phyloP scores from a whole-genome alignment of 163 green algal species.

The Botryococcus braunii region DNA sequence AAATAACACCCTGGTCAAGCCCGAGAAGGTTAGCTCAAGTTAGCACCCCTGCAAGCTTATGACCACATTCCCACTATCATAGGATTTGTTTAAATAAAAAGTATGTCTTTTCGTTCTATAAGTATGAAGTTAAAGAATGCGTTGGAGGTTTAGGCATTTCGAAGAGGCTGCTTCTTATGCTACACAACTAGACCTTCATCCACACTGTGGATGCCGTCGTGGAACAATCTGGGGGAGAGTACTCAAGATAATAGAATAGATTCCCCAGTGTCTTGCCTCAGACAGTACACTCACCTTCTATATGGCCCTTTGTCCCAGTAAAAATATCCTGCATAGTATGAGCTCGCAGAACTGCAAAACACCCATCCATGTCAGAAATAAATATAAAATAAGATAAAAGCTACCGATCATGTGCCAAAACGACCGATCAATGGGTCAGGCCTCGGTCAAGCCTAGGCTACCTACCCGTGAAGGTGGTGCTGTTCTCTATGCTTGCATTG shows the following conservation, averaged over 20 bases:
- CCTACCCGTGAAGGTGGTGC: slow-evolving; percentile 55
- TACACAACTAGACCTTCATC: too few species aligned
- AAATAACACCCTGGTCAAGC: slow-evolving; percentile 41
- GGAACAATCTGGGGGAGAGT: too few species aligned
- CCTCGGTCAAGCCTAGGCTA: neutral
- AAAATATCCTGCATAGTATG: slow-evolving; percentile 56
- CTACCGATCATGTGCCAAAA: too few species aligned
- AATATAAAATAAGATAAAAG: neutral
- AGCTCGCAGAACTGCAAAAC: slow-evolving; percentile 44
- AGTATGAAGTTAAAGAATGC: too few species aligned
- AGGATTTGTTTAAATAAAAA: too few species aligned
- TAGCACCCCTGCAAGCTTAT: neutral
- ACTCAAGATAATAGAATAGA: too few species aligned
- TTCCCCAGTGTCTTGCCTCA: too few species aligned
- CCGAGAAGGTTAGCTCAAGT: neutral
- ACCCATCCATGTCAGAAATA: neutral
- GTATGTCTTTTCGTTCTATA: too few species aligned
- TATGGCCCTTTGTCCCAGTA: slow-evolving; percentile 29
- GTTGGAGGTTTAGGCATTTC: too few species aligned
- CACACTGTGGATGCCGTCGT: too few species aligned
- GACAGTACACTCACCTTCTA: slow-evolving; percentile 29
- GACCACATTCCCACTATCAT: neutral
- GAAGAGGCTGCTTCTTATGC: too few species aligned
- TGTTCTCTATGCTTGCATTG: slow-evolving; percentile 42
- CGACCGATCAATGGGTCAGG: neutral